These are phyloP conservation scores for Lactifluus subvellereus DNA, from an alignment of 768 basidiomycete genomes.

Conservation along the genomic window DNA sequence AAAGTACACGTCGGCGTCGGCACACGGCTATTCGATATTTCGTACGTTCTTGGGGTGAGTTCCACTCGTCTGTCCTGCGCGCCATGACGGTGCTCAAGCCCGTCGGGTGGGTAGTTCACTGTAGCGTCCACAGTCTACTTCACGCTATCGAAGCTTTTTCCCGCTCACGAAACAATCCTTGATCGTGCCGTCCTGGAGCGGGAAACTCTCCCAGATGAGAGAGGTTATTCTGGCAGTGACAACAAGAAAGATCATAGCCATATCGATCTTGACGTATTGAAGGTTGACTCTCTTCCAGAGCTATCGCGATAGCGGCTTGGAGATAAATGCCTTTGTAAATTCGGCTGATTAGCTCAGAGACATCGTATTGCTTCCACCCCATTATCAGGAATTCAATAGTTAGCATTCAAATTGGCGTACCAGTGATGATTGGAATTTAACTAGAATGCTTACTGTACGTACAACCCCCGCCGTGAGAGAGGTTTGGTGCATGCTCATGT, in stretches of 20 bases:
- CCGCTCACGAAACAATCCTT: conserved; percentile 22
- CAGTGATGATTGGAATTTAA: neutral
- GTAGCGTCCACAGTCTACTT: conserved; percentile 19
- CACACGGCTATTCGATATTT: conserved; percentile 56
- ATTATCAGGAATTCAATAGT: neutral
- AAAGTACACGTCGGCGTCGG: conserved; percentile 55
- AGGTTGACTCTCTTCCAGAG: neutral
- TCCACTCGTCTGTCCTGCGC: neutral
- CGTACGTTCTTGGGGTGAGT: conserved; percentile 68
- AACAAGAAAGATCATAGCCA: neutral
- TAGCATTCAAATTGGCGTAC: neutral
- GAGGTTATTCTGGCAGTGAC: neutral
- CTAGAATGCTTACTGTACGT: neutral
- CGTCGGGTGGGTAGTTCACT: conserved; percentile 8
- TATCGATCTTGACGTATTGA: neutral
- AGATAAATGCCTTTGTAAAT: neutral
- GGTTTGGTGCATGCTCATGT: too few species aligned
- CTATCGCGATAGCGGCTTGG: neutral
- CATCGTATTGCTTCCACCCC: neutral
- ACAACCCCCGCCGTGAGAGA: neutral
- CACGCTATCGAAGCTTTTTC: conserved; percentile 18
- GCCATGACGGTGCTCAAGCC: neutral
- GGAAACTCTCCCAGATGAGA: neutral
- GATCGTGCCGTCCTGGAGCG: conserved; percentile 16
- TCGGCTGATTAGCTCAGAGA: neutral